Conservation (phyloP, 148 eudicot species). For the Vaccinium corymbosum region DNA sequence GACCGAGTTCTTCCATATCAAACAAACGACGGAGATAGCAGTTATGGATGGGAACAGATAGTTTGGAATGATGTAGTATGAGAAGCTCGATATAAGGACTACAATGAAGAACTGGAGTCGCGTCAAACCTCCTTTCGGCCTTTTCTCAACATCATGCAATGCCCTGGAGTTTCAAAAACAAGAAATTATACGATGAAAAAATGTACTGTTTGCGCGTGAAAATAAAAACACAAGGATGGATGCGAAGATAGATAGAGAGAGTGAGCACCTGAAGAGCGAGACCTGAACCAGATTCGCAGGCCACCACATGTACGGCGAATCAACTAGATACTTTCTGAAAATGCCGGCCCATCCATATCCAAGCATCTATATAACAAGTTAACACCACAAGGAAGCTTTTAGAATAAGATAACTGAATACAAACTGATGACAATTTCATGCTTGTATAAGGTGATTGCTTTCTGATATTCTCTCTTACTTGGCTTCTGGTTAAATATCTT, state of each 20-base stretch:
- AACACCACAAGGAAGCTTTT: background rate
- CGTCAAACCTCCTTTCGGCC: slow-evolving; percentile 45
- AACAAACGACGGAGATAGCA: slow-evolving; percentile 41
- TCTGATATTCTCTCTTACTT: too few relatives aligned
- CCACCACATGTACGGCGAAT: slow-evolving; percentile 58
- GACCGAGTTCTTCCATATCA: slow-evolving; percentile 45
- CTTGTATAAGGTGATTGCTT: background rate
- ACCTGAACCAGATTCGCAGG: slow-evolving; percentile 41
- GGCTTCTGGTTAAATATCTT: background rate
- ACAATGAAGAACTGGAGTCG: slow-evolving; percentile 42
- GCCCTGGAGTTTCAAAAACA: slow-evolving; percentile 23
- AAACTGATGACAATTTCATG: background rate
- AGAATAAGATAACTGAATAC: background rate
- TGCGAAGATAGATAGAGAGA: background rate
- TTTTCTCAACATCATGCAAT: slow-evolving; percentile 40
- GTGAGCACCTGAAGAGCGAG: slow-evolving; percentile 45
- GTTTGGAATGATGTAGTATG: slow-evolving; percentile 42
- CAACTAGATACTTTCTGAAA: slow-evolving; percentile 41
- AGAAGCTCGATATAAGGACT: slow-evolving; percentile 42
- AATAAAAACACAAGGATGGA: background rate
- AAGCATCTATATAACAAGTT: slow-evolving; percentile 31
- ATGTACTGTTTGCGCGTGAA: background rate
- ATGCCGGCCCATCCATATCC: slow-evolving; percentile 61
- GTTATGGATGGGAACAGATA: slow-evolving; percentile 44
- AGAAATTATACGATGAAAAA: background rate